Base-by-base conservation (phyloP, 805 yeast species). In the Candida broadrunensis region DNA sequence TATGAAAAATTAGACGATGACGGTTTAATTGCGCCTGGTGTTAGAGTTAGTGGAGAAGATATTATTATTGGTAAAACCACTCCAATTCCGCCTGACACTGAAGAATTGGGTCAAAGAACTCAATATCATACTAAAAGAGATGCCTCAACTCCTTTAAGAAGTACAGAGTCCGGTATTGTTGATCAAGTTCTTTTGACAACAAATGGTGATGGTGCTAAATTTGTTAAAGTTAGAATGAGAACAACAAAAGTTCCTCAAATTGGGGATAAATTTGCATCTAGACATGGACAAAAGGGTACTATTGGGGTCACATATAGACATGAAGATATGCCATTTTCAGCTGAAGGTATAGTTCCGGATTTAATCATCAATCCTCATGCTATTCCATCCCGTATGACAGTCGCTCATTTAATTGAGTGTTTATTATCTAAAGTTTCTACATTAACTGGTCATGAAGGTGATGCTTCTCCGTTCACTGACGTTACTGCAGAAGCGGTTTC, bases 321-420 rank as follows among this genome's bases (percentile, higher is more conserved):
- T 63, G 99, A 93, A 67, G 99, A 93, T 63, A 91, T 93, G 98
- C 99, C 99, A 21, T 93, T 93, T 64, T 83, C 95, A 7, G 76
- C 88, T 2, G 95, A 91, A 64, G 99, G 99, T 65, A 67, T 91
- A 61, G 97, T 91, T 29, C 99, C 99, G 6, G 99, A 93, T 70
- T 75, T 93, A 60, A 88, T 93, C 57, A 93, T 93, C 63, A 93
- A 93, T 65, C 99, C 99, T 2, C 99, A 93, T 69, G 99, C 98
- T 61, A 93, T 93, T 78, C 99, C 99, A 53, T 93, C 99, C 43
- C 97, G 99, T 79, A 93, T 93, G 99, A 93, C 99, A 31, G 99
- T 93, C 46, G 99, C 99, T 37, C 98, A 93, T 75, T 84, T 93
- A 75, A 91, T 93, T 67, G 99, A 93, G 75, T 93, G 99, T 85